phyloP scores from a whole-genome alignment of 495 filamentous ascomycete species.

The Bacidia gigantensis region DNA sequence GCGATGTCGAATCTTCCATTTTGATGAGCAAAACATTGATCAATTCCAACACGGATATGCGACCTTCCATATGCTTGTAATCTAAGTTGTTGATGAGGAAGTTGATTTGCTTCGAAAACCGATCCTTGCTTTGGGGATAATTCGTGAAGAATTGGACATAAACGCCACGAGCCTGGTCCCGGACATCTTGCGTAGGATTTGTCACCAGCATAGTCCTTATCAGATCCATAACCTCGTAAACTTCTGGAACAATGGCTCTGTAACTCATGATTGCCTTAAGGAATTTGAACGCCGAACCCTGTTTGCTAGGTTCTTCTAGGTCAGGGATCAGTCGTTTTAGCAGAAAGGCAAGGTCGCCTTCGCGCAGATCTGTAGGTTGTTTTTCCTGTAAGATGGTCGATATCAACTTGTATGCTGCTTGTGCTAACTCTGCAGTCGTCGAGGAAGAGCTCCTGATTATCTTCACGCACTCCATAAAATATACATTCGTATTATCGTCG shows the following conservation, averaged over 20 bases:
- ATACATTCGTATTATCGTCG: slow-evolving; percentile 56
- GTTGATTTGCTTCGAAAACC: slow-evolving; percentile 74
- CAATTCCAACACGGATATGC: slow-evolving; percentile 82
- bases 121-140: slow-evolving; percentile 78
- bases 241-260: slow-evolving; percentile 68
- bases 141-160: slow-evolving; percentile 92
- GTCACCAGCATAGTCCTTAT: slow-evolving; percentile 92
- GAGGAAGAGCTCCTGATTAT: slow-evolving; percentile 62
- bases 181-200: slow-evolving; percentile 72
- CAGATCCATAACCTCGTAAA: slow-evolving; percentile 83
- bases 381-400: slow-evolving; percentile 75
- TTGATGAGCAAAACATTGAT: slow-evolving; percentile 73
- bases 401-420: slow-evolving; percentile 76
- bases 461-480: slow-evolving; percentile 69
- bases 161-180: slow-evolving; percentile 73
- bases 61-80: slow-evolving; percentile 74
- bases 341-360: slow-evolving; percentile 69
- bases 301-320: slow-evolving; percentile 78
- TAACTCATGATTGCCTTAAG: slow-evolving; percentile 70
- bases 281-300: slow-evolving; percentile 88
- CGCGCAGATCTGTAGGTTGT: slow-evolving; percentile 56
- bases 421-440: slow-evolving; percentile 66
- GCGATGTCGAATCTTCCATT: slow-evolving; percentile 60
- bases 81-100: slow-evolving; percentile 86
- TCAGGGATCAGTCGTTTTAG: slow-evolving; percentile 77